Base-by-base conservation (phyloP, 2,329 filamentous ascomycete species). In the Pseudohalonectria lignicola region DNA sequence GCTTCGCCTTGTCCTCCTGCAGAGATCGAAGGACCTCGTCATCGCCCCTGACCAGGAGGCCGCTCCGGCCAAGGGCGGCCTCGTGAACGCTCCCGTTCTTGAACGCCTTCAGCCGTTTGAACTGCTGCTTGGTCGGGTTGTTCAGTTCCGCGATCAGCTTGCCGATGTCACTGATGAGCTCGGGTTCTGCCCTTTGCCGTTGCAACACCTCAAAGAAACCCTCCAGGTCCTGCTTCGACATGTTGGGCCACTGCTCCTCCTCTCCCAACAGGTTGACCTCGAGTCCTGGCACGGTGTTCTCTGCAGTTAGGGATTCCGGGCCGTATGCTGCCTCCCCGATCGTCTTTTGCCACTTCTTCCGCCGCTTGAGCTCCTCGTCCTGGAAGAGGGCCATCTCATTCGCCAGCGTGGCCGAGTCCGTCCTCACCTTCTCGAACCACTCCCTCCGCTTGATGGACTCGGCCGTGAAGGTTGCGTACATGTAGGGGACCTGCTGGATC, bases 61-160 rank as follows among this genome's bases (percentile, higher is more conserved):
- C 90, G 46, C 85, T 93, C 51, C 82, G 78, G n/a, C 86, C 86
- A 43, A 95, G 72, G 3, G 76, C 77, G n/a, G 82, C 81, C 54
- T 96, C 92, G 50, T 95, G 87, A 28, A 96, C 74, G 53, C 92
- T 96, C 13, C 92, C 92, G 53, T 93, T 92, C 55, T 95, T 95
- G 66, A 98, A 96, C 5, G 86, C 87, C 56, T 90, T 94, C 6
- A 92, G 76, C 41, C 86, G 77, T 57, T 86, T 88, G 43, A 80
- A 76, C 53, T 94, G 88, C 55, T 92, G 86, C 49, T 82, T 86
- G 1, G 86, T 92, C 3, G 90, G 87, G 40, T 74, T 76, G 53
- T 80, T 80, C 12, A 96, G 68, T 39, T 94, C 87, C 43, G 79
- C 78, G 42, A 93, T 72, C 15, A 87, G 74, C 51, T 86, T 84